Conservation (phyloP, 129 eudicot species). For the Arctium lappa region DNA sequence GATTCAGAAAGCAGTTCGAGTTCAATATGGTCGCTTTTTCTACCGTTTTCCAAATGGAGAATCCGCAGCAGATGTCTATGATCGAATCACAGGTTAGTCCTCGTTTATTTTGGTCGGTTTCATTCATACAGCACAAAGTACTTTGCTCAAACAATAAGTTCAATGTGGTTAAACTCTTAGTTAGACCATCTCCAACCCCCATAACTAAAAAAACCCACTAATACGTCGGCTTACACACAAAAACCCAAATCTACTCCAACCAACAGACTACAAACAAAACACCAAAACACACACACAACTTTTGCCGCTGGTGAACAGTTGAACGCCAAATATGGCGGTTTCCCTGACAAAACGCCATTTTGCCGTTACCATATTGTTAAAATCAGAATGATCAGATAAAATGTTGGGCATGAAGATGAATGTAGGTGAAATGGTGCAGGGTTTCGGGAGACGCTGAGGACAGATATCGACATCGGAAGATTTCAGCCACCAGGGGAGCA, state of each 20-base stretch:
- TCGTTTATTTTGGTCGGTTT: too few relatives aligned
- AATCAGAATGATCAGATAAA: neutral
- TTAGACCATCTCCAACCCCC: too few relatives aligned
- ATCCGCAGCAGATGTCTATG: conserved; percentile 89
- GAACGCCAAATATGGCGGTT: too few relatives aligned
- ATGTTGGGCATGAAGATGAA: too few relatives aligned
- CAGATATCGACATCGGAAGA: conserved; percentile 76
- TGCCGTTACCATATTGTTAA: neutral
- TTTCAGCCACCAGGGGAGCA: conserved; percentile 88
- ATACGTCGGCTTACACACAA: too few relatives aligned
- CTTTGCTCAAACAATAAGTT: neutral
- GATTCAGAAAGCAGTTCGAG: conserved; percentile 60
- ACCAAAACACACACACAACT: too few relatives aligned
- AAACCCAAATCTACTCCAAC: too few relatives aligned
- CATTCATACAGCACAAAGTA: neutral
- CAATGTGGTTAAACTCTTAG: neutral
- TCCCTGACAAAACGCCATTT: too few relatives aligned
- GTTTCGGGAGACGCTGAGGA: conserved; percentile 76
- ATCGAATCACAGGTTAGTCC: conserved; percentile 67
- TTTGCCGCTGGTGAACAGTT: too few relatives aligned
- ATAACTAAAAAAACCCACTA: too few relatives aligned
- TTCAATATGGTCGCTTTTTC: conserved; percentile 70
- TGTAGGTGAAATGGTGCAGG: conserved; percentile 37
- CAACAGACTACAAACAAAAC: too few relatives aligned
- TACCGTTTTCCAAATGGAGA: conserved; percentile 85